These are phyloP conservation scores for Daedaleopsis sinensis DNA, from an alignment of 768 basidiomycete species.

Conservation along the genomic window DNA sequence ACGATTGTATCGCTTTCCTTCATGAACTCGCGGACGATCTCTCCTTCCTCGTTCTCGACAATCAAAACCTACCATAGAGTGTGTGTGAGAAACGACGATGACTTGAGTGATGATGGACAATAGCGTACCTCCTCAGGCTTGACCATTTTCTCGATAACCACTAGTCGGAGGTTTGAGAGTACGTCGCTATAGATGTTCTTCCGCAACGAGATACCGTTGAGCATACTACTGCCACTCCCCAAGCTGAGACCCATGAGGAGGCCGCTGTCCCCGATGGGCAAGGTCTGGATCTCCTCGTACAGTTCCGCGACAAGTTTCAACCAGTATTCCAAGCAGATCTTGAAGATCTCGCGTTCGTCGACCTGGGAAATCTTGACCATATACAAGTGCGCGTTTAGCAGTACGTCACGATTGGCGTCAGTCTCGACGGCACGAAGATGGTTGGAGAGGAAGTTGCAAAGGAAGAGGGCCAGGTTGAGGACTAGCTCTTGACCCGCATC, in stretches of 20 bases:
- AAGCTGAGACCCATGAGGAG: constrained; percentile 89
- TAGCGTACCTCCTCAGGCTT: constrained; percentile 93
- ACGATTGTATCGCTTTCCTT: constrained; percentile 99
- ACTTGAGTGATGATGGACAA: constrained; percentile 4
- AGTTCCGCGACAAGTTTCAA: constrained; percentile 92
- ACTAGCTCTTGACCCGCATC: constrained; percentile 97
- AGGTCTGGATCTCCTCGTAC: constrained; percentile 93
- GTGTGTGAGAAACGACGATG: background rate
- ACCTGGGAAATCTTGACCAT: constrained; percentile 99
- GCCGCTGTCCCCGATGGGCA: constrained; percentile 87
- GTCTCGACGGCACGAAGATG: constrained; percentile 96
- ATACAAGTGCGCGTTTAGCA: constrained; percentile 96
- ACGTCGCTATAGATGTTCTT: constrained; percentile 98
- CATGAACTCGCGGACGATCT: constrained; percentile 99
- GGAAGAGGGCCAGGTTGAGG: constrained; percentile 96
- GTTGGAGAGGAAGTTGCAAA: constrained; percentile 92
- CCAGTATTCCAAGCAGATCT: constrained; percentile 99
- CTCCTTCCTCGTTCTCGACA: constrained; percentile 99
- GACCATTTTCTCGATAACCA: constrained; percentile 99
- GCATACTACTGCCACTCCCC: constrained; percentile 69
- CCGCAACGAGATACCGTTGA: constrained; percentile 77
- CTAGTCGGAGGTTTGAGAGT: constrained; percentile 88
- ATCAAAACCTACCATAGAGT: constrained; percentile 74
- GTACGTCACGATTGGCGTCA: constrained; percentile 84
- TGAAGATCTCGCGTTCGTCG: constrained; percentile 98